Evolutionary conservation across 1,139 yeast genomes (phyloP), one percentile per base, ranked within the genome.

Genomic region (Debaryomyces subglobosus): DNA sequence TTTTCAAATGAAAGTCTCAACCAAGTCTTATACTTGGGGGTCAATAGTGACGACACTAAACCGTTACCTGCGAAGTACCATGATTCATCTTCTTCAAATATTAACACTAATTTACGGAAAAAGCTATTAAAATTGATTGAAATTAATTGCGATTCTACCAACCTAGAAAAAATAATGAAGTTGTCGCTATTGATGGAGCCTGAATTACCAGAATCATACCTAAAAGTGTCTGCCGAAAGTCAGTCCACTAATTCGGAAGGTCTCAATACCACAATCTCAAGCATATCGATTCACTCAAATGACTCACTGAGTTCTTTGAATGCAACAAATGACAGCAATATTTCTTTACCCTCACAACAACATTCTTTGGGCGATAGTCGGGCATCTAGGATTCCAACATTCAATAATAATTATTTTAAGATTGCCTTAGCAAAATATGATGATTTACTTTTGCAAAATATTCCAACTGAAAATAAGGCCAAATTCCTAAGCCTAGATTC

Each of bases 1-100:
- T 73, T 76, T 49, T 72, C 78, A 13, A 76, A 76, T 53, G 80
- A 76, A 52, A 72, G 77, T 51, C 65, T 76, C 45, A 74, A 75
- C 53, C 79, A 75, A 48, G 79, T 74, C 4, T 61, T 76, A 32
- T 74, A 72, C 48, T 63, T 74, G 29, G 80, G 79, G 3, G 65
- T 62, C 16, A 69, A 69, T 50, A 64, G 59, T 45, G 75, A 69
- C 21, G 71, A 69, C 41, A 49, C 64, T 21, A 61, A 64, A 43
- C 58, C 65, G 4, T 52, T 61, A 24, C 69, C 69, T 6, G 55
- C 55, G 20, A 50, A 60, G 3, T 46, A 52, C 35, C 56, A 56
- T 5, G 48, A 36, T 18, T 46, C 55, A 20, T 43, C 44, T 27
- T 43, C 39, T 10, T 43, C 41, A 10, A 45, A 45, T 27, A 50